Percentiles rank a stretch among this genome's conserved stretches.
phyloP scores from a whole-genome alignment of 768 basidiomycete genomes.

The Artomyces pyxidatus region DNA sequence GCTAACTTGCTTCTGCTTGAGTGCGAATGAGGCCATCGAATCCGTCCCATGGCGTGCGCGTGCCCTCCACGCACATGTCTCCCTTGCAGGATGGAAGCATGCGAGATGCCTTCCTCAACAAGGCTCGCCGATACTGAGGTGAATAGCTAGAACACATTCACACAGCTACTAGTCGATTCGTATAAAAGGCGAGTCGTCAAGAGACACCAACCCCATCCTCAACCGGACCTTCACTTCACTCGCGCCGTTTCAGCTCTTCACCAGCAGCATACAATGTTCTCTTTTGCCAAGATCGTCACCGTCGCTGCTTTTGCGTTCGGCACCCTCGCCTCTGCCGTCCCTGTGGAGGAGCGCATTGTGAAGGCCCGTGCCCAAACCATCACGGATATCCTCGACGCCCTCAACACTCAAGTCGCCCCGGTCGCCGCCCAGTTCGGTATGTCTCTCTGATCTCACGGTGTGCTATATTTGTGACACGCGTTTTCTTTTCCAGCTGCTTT shows the following conservation, averaged over 20 bases:
- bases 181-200: no score
- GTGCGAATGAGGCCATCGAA: no score
- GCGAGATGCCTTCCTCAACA: no score
- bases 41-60: no score
- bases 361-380: neutral
- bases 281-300: conserved; percentile 3
- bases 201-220: no score
- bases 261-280: neutral
- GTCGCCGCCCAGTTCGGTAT: neutral
- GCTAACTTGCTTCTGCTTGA: no score
- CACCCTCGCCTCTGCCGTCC: conserved; percentile 2
- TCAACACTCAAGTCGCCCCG: neutral
- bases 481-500: neutral
- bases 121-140: no score
- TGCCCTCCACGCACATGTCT: no score
- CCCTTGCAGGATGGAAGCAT: no score
- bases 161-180: no score
- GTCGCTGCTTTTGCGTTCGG: conserved; percentile 3
- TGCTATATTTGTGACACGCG: neutral
- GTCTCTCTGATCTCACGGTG: neutral
- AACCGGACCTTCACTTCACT: no score
- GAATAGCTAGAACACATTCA: no score
- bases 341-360: neutral
- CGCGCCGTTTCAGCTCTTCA: neutral
- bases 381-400: neutral